A percentile compares a stretch with the other conserved stretches of the same genome.
phyloP scores from a whole-genome alignment of 179 eudicot species.

The Vitellaria paradoxa region DNA sequence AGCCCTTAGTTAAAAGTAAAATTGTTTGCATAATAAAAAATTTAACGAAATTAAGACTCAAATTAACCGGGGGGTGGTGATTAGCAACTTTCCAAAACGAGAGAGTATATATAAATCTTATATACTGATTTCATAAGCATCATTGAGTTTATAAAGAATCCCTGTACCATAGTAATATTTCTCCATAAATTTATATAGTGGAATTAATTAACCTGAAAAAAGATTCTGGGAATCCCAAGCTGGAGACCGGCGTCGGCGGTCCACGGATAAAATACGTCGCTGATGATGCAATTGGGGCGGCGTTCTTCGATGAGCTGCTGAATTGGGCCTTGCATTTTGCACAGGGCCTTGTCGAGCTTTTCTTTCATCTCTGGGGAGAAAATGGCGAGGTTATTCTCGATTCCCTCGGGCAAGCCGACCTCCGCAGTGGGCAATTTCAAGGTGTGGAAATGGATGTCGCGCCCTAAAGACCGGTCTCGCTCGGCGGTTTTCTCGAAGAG shows the following conservation, averaged over 20 bases:
- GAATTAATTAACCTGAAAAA: neutral
- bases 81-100: too few relatives aligned
- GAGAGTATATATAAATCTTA: too few relatives aligned
- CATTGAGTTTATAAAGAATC: too few relatives aligned
- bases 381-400: constrained; percentile 24
- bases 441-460: constrained; percentile 18
- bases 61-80: too few relatives aligned
- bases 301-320: neutral
- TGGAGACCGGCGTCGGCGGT: neutral
- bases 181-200: too few relatives aligned
- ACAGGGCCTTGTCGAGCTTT: constrained; percentile 9
- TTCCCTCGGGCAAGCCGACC: constrained; percentile 7
- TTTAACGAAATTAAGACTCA: too few relatives aligned
- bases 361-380: neutral
- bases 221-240: neutral
- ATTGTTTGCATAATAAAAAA: too few relatives aligned
- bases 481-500: constrained; percentile 22
- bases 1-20: too few relatives aligned
- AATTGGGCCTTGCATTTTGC: neutral
- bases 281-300: neutral
- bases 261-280: neutral
- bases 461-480: neutral
- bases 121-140: too few relatives aligned
- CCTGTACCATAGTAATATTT: too few relatives aligned
- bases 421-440: too few relatives aligned